Percentiles rank a stretch among this genome's conserved stretches.
Evolutionary conservation across 1,284 basidiomycete species (phyloP).

Genomic region (Chalciporus sp.): DNA sequence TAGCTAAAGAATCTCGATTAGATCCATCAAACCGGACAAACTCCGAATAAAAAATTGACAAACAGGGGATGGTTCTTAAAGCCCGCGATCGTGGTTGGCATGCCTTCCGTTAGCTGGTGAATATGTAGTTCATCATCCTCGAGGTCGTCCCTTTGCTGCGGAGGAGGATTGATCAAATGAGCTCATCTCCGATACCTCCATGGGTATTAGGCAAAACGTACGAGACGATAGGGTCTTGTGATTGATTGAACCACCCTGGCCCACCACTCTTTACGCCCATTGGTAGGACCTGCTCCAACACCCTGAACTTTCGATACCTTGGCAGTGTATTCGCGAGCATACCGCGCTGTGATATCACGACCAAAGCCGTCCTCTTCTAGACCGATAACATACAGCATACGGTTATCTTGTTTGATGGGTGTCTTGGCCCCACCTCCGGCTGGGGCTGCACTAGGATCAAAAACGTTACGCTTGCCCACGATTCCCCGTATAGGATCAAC

Average conservation of each 20-base stretch:
- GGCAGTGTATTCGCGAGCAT: constrained; percentile 81
- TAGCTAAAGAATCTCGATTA: constrained; percentile 55
- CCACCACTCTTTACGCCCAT: constrained; percentile 87
- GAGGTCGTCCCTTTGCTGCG: constrained; percentile 85
- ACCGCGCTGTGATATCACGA: constrained; percentile 74
- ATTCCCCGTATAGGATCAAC: constrained; percentile 86
- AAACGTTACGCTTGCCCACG: constrained; percentile 80
- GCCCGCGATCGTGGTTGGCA: constrained; percentile 88
- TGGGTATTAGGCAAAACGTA: constrained; percentile 41
- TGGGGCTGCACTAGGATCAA: constrained; percentile 68
- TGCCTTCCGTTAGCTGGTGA: constrained; percentile 84
- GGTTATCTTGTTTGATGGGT: constrained; percentile 61
- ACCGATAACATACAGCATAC: constrained; percentile 92
- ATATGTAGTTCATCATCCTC: constrained; percentile 92
- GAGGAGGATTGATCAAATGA: constrained; percentile 15
- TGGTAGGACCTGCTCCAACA: constrained; percentile 45
- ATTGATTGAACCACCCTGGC: constrained; percentile 63
- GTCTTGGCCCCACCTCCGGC: constrained; percentile 20
- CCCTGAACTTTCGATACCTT: constrained; percentile 85
- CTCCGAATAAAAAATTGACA: constrained; percentile 27
- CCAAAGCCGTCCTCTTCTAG: constrained; percentile 90
- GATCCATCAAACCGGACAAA: constrained; percentile 8
- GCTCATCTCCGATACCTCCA: constrained; percentile 29
- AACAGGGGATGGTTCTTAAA: constrained; percentile 97
- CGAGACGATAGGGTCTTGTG: constrained; percentile 77